Evolutionary conservation across 2,329 filamentous ascomycete species (phyloP).

Genomic region (Colletotrichum liriopes): DNA sequence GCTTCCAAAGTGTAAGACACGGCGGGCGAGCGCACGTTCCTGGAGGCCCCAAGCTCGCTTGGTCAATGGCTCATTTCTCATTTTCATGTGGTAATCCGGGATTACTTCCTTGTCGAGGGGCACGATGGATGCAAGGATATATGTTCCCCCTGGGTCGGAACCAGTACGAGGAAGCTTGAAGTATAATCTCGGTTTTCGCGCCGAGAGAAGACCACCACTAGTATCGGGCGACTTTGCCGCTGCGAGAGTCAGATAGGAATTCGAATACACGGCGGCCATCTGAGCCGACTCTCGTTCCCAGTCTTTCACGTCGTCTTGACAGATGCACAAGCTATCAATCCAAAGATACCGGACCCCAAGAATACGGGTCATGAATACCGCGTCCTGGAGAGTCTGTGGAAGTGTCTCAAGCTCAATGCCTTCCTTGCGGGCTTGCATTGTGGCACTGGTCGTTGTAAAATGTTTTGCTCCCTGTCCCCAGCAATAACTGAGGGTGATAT

Average conservation of each 20-base stretch:
- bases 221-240: conserved; percentile 45
- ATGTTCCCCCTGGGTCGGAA: background rate
- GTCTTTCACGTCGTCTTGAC: conserved; percentile 48
- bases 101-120: conserved; percentile 21
- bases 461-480: conserved; percentile 24
- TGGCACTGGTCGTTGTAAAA: conserved; percentile 29
- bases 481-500: conserved; percentile 34
- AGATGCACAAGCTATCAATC: conserved; percentile 53
- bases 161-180: conserved; percentile 3
- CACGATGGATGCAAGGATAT: conserved; percentile 13
- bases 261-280: conserved; percentile 50
- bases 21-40: conserved; percentile 48
- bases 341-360: conserved; percentile 49
- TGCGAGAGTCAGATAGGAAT: conserved; percentile 46
- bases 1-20: conserved; percentile 48
- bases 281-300: conserved; percentile 45
- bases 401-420: conserved; percentile 26
- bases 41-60: conserved; percentile 51
- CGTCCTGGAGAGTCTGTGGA: conserved; percentile 48
- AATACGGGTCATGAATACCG: conserved; percentile 44
- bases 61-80: conserved; percentile 28
- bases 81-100: conserved; percentile 3
- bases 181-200: conserved; percentile 11
- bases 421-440: conserved; percentile 10
- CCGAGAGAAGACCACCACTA: conserved; percentile 45